Evolutionary conservation across 306 rosid genomes (phyloP).

Genomic region (Heteromeles arbutifolia): DNA sequence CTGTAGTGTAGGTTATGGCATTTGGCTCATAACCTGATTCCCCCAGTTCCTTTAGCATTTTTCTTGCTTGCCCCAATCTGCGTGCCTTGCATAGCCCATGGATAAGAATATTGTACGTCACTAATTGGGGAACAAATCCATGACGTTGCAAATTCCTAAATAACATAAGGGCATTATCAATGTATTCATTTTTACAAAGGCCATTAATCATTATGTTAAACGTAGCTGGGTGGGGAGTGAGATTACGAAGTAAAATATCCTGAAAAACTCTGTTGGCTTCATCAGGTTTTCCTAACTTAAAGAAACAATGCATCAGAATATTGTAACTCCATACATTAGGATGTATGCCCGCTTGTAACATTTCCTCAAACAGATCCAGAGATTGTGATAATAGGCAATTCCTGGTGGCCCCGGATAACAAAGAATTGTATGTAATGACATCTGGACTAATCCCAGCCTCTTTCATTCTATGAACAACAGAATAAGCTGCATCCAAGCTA

Average conservation of each 20-base stretch:
- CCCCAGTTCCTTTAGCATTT: conserved; percentile 43
- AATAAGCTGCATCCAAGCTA: conserved; percentile 43
- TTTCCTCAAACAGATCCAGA: conserved; percentile 60
- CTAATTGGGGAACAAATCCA: conserved; percentile 56
- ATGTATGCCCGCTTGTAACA: conserved; percentile 41
- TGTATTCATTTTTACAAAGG: conserved; percentile 53
- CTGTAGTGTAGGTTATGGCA: conserved; percentile 58
- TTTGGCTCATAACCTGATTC: conserved; percentile 48
- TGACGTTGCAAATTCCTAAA: conserved; percentile 51
- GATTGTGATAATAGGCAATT: conserved; percentile 29
- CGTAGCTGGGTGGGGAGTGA: conserved; percentile 34
- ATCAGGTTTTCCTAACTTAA: conserved; percentile 64
- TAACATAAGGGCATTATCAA: conserved; percentile 47
- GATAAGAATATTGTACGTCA: conserved; percentile 63
- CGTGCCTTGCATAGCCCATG: conserved; percentile 62
- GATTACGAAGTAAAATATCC: conserved; percentile 29
- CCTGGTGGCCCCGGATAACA: conserved; percentile 49
- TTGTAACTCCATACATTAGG: conserved; percentile 76
- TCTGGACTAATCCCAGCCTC: conserved; percentile 65
- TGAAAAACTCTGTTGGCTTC: conserved; percentile 54
- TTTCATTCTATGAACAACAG: conserved; percentile 53
- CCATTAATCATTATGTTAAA: conserved; percentile 69
- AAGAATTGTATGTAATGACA: conserved; percentile 63
- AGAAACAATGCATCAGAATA: conserved; percentile 62
- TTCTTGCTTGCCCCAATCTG: conserved; percentile 39